Evolutionary conservation across 495 filamentous ascomycete genomes (phyloP).

Genomic region (Immersiella caudata): DNA sequence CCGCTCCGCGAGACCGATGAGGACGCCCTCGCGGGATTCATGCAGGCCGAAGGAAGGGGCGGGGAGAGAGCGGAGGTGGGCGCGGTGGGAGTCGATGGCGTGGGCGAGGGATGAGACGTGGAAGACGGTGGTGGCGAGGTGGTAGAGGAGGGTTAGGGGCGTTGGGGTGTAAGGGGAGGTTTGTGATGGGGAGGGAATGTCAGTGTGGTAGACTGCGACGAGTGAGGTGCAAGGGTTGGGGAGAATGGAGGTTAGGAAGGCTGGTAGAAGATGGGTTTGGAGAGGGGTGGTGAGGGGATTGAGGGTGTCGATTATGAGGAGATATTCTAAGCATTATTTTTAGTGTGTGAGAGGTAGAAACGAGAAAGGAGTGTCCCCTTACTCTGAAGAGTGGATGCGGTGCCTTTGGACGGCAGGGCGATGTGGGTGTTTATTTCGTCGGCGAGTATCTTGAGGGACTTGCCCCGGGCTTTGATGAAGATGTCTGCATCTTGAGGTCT

Average conservation of each 20-base stretch:
- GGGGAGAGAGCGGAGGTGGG: conserved; percentile 67
- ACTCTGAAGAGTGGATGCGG: conserved; percentile 40
- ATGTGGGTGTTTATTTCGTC: conserved; percentile 61
- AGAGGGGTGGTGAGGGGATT: conserved; percentile 51
- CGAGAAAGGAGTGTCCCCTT: conserved; percentile 37
- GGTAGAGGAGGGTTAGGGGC: conserved; percentile 61
- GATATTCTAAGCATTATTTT: conserved; percentile 50
- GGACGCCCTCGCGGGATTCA: conserved; percentile 73
- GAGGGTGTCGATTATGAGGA: conserved; percentile 67
- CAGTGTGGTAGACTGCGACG: conserved; percentile 68
- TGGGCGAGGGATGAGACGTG: conserved; percentile 63
- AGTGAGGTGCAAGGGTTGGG: conserved; percentile 56
- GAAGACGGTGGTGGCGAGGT: conserved; percentile 56
- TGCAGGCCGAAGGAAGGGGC: conserved; percentile 76
- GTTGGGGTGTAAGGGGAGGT: conserved; percentile 60
- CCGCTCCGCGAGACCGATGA: conserved; percentile 57
- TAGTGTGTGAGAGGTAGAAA: conserved; percentile 19
- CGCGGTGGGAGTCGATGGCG: conserved; percentile 65
- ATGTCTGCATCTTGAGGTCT: conserved; percentile 60
- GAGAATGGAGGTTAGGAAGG: conserved; percentile 60
- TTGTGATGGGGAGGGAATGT: conserved; percentile 48
- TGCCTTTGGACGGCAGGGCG: conserved; percentile 39
- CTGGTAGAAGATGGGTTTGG: conserved; percentile 45
- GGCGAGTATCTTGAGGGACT: conserved; percentile 53
- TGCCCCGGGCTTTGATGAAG: conserved; percentile 66